phyloP scores from a whole-genome alignment of 1,284 basidiomycete genomes.

The Pyrrhoderma lamaoense region DNA sequence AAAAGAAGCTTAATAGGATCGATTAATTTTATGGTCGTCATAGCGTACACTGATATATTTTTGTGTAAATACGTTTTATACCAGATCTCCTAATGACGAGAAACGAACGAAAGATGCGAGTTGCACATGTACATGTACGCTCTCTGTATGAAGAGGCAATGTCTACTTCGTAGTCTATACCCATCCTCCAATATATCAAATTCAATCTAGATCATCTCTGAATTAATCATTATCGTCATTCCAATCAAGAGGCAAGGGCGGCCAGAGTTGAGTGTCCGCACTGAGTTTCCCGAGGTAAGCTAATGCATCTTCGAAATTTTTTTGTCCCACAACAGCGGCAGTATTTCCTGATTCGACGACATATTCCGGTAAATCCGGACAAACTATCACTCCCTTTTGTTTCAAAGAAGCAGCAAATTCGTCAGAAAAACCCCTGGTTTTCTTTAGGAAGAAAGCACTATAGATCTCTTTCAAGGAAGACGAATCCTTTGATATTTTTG shows the following conservation, averaged over 20 bases:
- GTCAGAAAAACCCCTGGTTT: neutral
- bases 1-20: too few species aligned
- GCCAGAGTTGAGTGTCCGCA: constrained; percentile 9
- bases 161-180: too few species aligned
- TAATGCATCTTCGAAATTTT: constrained; percentile 50
- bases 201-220: neutral
- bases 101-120: too few species aligned
- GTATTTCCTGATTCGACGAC: constrained; percentile 52
- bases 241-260: constrained; percentile 5
- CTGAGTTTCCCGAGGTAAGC: constrained; percentile 15
- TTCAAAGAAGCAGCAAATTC: constrained; percentile 2
- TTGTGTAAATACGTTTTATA: too few species aligned
- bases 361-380: constrained; percentile 34
- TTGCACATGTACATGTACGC: too few species aligned
- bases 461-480: constrained; percentile 20
- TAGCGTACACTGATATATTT: too few species aligned
- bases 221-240: constrained; percentile 11
- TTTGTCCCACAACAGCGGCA: constrained; percentile 51
- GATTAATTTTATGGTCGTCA: too few species aligned
- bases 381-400: constrained; percentile 29
- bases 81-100: too few species aligned
- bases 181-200: neutral
- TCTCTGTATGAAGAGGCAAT: too few species aligned
- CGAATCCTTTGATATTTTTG: constrained; percentile 20
- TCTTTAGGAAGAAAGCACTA: constrained; percentile 15